These are phyloP conservation scores for Talaromyces borbonicus DNA, from an alignment of 495 filamentous ascomycete genomes.

Conservation along the genomic window DNA sequence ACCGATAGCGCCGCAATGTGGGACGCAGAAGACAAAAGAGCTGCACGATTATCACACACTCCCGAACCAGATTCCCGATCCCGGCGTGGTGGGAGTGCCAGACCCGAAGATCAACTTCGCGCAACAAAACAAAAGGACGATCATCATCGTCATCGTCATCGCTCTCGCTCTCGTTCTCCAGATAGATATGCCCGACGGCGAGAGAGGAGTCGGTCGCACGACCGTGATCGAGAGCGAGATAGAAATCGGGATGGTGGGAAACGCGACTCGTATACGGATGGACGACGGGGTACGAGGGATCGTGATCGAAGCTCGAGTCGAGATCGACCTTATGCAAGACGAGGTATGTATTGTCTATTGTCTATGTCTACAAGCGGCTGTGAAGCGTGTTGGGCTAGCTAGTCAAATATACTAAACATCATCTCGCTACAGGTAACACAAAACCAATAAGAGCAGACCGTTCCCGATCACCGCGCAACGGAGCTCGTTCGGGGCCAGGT, in stretches of 20 bases:
- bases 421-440: slow-evolving; percentile 20
- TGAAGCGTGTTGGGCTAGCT: no score
- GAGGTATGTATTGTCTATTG: slow-evolving; percentile 21
- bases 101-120: slow-evolving; percentile 23
- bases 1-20: slow-evolving; percentile 45
- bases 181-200: slow-evolving; percentile 31
- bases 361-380: no score
- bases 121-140: slow-evolving; percentile 25
- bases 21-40: slow-evolving; percentile 33
- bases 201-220: slow-evolving; percentile 37
- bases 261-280: slow-evolving; percentile 32
- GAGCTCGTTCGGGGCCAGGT: slow-evolving; percentile 25
- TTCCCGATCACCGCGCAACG: slow-evolving; percentile 39
- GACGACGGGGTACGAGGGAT: slow-evolving; percentile 24
- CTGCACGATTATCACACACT: slow-evolving; percentile 14
- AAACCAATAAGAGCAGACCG: slow-evolving; percentile 33
- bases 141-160: slow-evolving; percentile 32
- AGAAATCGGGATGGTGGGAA: slow-evolving; percentile 17
- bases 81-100: slow-evolving; percentile 18
- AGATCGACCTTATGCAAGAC: slow-evolving; percentile 34
- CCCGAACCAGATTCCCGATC: slow-evolving; percentile 22
- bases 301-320: slow-evolving; percentile 38
- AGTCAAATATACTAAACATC: no score
- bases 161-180: slow-evolving; percentile 33
- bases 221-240: slow-evolving; percentile 22